Base-by-base conservation (phyloP, 176 grass and related monocot species). In the Raddia distichophylla region DNA sequence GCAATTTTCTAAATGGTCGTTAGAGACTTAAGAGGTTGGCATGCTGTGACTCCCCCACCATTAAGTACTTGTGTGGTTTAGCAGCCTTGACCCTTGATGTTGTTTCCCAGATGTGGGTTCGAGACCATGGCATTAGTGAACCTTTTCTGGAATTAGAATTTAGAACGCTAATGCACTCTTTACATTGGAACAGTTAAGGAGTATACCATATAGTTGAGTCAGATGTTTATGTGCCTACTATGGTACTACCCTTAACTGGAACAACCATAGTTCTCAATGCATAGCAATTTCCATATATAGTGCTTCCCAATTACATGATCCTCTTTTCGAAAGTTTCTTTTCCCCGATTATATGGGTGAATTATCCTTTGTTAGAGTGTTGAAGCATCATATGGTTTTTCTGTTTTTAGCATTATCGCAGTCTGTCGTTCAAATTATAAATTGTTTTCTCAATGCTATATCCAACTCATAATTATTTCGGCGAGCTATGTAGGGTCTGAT, bases 1-100 rank as follows among this genome's bases (percentile, higher is more conserved):
- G 27, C 22, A 60, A 52, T 75, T 17, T 62, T 69, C 33, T 80
- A 64, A 85, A 76, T 60, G 34, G 1, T 6, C 60, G 16, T 69
- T 85, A 40, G 69, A 40, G 4, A 40, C 37, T 40, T 40, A 40
- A 40, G 37, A 61, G 33, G 14, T 83, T 73, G 77, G 10, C 46
- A 37, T 80, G 34, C 45, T 74, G 69, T 20, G 44, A 72, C 2
- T 15, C 17, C 11, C 16, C 58, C 34, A 61, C 54, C 16, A 76
- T 43, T 64, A 56, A 82, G 42, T 10, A 4, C 71, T 63, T 69
- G 10, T 2, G 3, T 11, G 33, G 7, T 18, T 60, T 83, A 16
- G 35, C 43, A 16, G 52, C 19, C 20, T 27, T 60, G 9, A 27
- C 20, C 14, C 16, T 64, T 63, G 48, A 15, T 64, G 17, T 5